phyloP scores from a whole-genome alignment of 352 stramenopile genomes.

The Peronosclerospora sorghi region DNA sequence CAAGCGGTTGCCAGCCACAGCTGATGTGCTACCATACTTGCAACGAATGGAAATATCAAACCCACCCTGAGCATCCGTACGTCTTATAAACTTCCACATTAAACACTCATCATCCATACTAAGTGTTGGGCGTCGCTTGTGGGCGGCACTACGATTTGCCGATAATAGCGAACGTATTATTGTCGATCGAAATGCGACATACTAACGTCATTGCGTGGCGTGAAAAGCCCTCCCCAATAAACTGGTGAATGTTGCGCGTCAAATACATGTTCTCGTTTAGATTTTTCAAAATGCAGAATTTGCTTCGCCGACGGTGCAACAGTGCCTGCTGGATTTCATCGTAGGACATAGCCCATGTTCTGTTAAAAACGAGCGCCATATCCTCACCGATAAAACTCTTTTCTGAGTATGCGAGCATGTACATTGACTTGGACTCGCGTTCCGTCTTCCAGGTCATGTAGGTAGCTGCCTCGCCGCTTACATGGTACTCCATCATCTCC shows the following conservation, averaged over 20 bases:
- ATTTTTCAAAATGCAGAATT: constrained; percentile 81
- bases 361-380: too few relatives aligned
- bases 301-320: constrained; percentile 17
- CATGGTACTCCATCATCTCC: constrained; percentile 73
- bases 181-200: constrained; percentile 58
- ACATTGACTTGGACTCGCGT: constrained; percentile 79
- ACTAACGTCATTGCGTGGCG: too few relatives aligned
- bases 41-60: constrained; percentile 55
- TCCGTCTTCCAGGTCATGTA: constrained; percentile 50
- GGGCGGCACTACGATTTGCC: constrained; percentile 60
- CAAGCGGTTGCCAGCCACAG: constrained; percentile 54
- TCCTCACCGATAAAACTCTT: constrained; percentile 39
- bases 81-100: constrained; percentile 61
- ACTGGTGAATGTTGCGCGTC: constrained; percentile 81
- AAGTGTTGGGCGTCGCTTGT: constrained; percentile 34
- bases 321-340: too few relatives aligned
- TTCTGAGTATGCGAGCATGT: constrained; percentile 63
- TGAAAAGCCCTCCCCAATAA: constrained; percentile 55
- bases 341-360: too few relatives aligned
- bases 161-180: constrained; percentile 71
- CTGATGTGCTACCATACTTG: constrained; percentile 30
- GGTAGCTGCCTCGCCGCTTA: constrained; percentile 35
- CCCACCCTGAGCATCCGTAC: too few relatives aligned
- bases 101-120: constrained; percentile 80
- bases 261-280: constrained; percentile 19